A percentile compares a stretch with the other conserved stretches of the same genome.
Evolutionary conservation across 2,329 filamentous ascomycete genomes (phyloP).

Genomic region (Magnaporthales sp.): DNA sequence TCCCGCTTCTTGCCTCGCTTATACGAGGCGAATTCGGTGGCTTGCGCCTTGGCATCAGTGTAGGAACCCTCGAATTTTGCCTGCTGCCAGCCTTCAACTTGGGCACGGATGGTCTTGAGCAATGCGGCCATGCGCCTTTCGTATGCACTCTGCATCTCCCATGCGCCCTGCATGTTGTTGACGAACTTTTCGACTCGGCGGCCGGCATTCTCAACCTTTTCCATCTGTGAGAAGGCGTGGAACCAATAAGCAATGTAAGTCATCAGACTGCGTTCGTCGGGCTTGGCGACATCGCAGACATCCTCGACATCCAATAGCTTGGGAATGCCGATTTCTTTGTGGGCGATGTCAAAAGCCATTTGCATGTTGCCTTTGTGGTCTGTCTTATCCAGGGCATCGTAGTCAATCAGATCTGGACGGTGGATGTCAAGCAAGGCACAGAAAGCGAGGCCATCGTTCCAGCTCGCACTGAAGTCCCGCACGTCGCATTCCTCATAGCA

Average conservation of each 20-base stretch:
- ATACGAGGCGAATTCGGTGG: slow-evolving; percentile 73
- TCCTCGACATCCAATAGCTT: slow-evolving; percentile 95
- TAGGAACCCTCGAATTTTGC: slow-evolving; percentile 88
- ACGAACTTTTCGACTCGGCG: slow-evolving; percentile 97
- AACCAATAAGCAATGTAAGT: slow-evolving; percentile 99
- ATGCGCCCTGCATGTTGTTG: slow-evolving; percentile 96
- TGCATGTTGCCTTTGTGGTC: slow-evolving; percentile 98
- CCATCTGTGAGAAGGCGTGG: slow-evolving; percentile 98
- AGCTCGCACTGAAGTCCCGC: slow-evolving; percentile 87
- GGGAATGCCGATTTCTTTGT: slow-evolving; percentile 94
- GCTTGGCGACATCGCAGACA: slow-evolving; percentile 92
- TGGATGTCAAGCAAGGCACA: slow-evolving; percentile 96
- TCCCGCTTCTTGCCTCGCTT: slow-evolving; percentile 84
- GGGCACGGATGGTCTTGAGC: slow-evolving; percentile 63
- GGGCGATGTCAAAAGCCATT: slow-evolving; percentile 90
- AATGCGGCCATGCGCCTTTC: slow-evolving; percentile 84
- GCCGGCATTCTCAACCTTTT: slow-evolving; percentile 95
- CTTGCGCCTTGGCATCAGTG: slow-evolving; percentile 81
- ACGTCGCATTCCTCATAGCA: slow-evolving; percentile 98
- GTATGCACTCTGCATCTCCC: slow-evolving; percentile 98
- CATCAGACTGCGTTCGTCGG: slow-evolving; percentile 95
- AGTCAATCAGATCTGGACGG: slow-evolving; percentile 93
- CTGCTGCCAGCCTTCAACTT: slow-evolving; percentile 68
- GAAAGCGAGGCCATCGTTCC: slow-evolving; percentile 96
- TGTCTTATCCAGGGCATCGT: slow-evolving; percentile 84